A percentile compares a stretch with the other conserved stretches of the same genome.
phyloP scores from a whole-genome alignment of 1,139 yeast species.

The Taphrina populina region DNA sequence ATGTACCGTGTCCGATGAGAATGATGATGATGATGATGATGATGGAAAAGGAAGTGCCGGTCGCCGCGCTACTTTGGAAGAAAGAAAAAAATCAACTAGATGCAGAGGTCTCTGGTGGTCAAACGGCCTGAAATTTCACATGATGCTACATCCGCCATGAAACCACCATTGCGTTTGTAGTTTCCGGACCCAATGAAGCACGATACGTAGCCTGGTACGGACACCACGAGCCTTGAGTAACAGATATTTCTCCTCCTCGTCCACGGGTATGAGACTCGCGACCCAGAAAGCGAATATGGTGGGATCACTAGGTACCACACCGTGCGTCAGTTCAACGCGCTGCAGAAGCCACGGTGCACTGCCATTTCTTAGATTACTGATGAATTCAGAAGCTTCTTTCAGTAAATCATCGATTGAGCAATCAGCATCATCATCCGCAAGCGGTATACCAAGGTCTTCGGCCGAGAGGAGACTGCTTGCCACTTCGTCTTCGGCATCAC shows the following conservation, averaged over 20 bases:
- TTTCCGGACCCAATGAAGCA: constrained; percentile 31
- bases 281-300: constrained; percentile 32
- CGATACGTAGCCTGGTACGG: constrained; percentile 21
- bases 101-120: too few species aligned
- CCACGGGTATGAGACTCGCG: constrained; percentile 31
- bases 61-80: too few species aligned
- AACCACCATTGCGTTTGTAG: constrained; percentile 32
- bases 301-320: constrained; percentile 24
- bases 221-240: constrained; percentile 25
- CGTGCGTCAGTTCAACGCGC: constrained; percentile 30
- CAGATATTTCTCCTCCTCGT: constrained; percentile 31
- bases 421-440: constrained; percentile 19
- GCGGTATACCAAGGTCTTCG: constrained; percentile 9
- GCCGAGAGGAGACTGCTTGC: constrained; percentile 23
- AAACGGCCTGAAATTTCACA: too few species aligned
- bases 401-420: constrained; percentile 5
- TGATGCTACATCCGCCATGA: constrained; percentile 25
- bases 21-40: too few species aligned
- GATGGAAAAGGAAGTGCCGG: too few species aligned
- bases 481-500: constrained; percentile 8
- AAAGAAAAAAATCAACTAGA: too few species aligned
- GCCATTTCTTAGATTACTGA: constrained; percentile 17
- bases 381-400: constrained; percentile 24
- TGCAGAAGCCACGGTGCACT: constrained; percentile 27
- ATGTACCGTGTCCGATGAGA: too few species aligned